Conservation (phyloP, 2,329 filamentous ascomycete species). For the Helicocarpus griseus region DNA sequence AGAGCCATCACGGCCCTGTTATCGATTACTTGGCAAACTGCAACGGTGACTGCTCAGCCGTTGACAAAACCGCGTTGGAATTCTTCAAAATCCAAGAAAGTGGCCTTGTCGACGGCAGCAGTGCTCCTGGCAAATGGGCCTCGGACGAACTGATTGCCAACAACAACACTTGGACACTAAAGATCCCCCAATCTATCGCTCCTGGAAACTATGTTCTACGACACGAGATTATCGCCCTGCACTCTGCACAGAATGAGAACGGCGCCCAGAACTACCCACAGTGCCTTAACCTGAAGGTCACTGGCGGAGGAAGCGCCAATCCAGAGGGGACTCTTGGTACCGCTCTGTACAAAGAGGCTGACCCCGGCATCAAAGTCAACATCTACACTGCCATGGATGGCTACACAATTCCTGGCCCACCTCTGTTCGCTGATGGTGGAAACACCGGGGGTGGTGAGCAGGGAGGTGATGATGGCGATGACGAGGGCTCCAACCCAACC, state of each 20-base stretch:
- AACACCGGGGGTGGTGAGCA: not conserved
- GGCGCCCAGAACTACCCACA: constrained; percentile 48
- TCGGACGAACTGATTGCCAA: constrained; percentile 43
- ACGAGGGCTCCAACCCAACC: not conserved
- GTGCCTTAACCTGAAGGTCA: constrained; percentile 53
- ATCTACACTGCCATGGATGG: constrained; percentile 43
- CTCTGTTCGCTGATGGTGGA: constrained; percentile 19
- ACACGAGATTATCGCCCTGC: constrained; percentile 47
- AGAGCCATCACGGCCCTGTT: constrained; percentile 54
- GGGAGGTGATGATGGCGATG: too few species aligned
- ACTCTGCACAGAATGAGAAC: constrained; percentile 36
- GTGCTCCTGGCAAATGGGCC: constrained; percentile 41
- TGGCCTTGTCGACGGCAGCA: constrained; percentile 41
- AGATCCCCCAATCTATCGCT: constrained; percentile 37
- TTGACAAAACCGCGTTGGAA: constrained; percentile 44
- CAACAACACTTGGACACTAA: constrained; percentile 43
- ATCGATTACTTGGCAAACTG: constrained; percentile 56
- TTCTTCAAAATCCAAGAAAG: constrained; percentile 56
- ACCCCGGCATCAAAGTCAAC: constrained; percentile 51
- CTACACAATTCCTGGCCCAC: constrained; percentile 45
- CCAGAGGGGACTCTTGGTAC: constrained; percentile 43
- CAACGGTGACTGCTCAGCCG: constrained; percentile 46
- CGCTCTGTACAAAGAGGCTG: constrained; percentile 46
- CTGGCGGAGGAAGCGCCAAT: constrained; percentile 41
- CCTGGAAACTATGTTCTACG: constrained; percentile 46